Evolutionary conservation across 2,329 filamentous ascomycete genomes (phyloP).

Genomic region (Penicillium brasilianum): DNA sequence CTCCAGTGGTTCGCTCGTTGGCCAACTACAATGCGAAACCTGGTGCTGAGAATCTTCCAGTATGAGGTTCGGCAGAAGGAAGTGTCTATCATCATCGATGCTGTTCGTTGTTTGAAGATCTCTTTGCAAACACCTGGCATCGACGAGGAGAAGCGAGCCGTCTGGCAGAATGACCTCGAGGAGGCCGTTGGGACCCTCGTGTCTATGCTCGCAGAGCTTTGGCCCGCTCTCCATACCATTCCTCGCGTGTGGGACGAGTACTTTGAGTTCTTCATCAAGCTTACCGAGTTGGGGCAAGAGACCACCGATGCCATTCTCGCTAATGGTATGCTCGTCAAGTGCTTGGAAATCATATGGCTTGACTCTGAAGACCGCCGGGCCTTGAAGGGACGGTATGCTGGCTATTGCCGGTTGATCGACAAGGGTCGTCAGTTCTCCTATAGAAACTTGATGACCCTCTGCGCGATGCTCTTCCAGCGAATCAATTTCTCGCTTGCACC

Average conservation of each 20-base stretch:
- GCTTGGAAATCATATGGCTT: constrained; percentile 65
- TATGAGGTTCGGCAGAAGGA: constrained; percentile 59
- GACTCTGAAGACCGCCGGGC: constrained; percentile 58
- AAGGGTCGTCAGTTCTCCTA: constrained; percentile 54
- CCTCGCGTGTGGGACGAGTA: constrained; percentile 76
- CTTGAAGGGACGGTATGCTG: constrained; percentile 59
- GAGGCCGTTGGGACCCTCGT: constrained; percentile 44
- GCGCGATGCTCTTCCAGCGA: constrained; percentile 44
- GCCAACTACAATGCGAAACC: constrained; percentile 63
- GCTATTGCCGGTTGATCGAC: constrained; percentile 49
- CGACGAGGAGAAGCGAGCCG: constrained; percentile 33
- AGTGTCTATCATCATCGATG: constrained; percentile 57
- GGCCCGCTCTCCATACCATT: constrained; percentile 65
- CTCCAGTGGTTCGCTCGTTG: constrained; percentile 66
- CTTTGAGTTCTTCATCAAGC: constrained; percentile 71
- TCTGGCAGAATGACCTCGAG: constrained; percentile 36
- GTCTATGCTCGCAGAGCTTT: constrained; percentile 61
- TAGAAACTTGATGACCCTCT: constrained; percentile 48
- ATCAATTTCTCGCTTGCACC: constrained; percentile 45
- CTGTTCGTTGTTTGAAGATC: constrained; percentile 60
- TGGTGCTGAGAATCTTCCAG: constrained; percentile 68
- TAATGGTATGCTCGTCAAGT: constrained; percentile 63
- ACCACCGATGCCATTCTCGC: constrained; percentile 66
- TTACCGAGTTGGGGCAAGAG: constrained; percentile 64
- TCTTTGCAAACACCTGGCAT: constrained; percentile 31